Conservation (phyloP, 1,139 yeast genomes). For the Diutina ranongensis region DNA sequence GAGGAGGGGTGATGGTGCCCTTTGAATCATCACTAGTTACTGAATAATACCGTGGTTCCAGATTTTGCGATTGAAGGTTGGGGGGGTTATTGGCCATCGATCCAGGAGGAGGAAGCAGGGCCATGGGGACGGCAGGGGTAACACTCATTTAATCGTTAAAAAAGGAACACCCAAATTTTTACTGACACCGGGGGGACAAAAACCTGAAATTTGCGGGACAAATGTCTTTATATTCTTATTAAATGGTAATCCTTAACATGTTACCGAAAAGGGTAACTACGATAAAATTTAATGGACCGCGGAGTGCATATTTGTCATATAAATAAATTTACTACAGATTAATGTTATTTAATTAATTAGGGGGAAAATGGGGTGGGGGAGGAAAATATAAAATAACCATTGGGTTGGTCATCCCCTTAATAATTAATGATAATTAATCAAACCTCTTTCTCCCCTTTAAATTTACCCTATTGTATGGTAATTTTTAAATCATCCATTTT, state of each 20-base stretch:
- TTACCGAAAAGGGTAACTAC: neutral
- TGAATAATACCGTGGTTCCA: neutral
- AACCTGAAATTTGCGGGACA: neutral
- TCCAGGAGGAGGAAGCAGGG: neutral
- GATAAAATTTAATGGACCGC: too few relatives aligned
- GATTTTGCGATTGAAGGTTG: neutral
- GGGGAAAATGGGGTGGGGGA: too few relatives aligned
- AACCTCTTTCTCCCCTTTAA: too few relatives aligned
- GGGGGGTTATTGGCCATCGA: neutral
- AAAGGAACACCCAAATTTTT: neutral
- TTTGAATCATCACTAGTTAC: neutral
- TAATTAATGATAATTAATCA: too few relatives aligned
- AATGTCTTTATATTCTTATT: neutral
- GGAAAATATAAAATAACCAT: too few relatives aligned
- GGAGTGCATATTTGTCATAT: too few relatives aligned
- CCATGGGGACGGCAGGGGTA: constrained; percentile 3
- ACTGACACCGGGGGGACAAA: neutral
- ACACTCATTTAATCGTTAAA: neutral
- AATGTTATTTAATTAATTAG: too few relatives aligned
- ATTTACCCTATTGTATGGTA: too few relatives aligned
- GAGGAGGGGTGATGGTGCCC: constrained; percentile 5
- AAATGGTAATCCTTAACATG: neutral
- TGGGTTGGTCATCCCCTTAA: too few relatives aligned
- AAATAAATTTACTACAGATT: too few relatives aligned
- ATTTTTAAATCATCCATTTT: too few relatives aligned